Percentiles rank a stretch among this genome's conserved stretches.
phyloP scores from a whole-genome alignment of 1,284 basidiomycete species.

The Volvariella volvacea region DNA sequence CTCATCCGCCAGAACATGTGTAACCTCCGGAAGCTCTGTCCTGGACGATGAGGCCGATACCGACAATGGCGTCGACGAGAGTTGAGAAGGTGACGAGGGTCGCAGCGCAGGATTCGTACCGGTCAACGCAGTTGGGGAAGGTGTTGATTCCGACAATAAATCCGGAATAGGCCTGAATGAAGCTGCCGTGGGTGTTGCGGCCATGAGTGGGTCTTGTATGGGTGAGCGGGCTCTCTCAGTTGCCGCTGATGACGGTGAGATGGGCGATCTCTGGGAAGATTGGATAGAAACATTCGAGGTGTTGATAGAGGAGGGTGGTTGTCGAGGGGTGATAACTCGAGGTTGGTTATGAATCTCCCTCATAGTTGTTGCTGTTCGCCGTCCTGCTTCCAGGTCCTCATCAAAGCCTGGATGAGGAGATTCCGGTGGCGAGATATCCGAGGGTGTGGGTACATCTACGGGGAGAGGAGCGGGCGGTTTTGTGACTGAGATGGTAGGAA shows the following conservation, averaged over 20 bases:
- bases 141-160: constrained; percentile 36
- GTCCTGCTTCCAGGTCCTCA: constrained; percentile 57
- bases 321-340: too few species aligned
- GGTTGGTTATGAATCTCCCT: neutral
- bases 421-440: constrained; percentile 49
- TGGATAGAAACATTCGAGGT: too few species aligned
- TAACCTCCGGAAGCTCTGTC: constrained; percentile 1
- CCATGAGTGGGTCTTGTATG: neutral
- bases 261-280: too few species aligned
- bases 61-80: neutral
- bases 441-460: constrained; percentile 55
- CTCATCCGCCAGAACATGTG: neutral
- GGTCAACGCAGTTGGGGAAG: constrained; percentile 19
- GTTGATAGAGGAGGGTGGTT: too few species aligned
- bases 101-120: too few species aligned
- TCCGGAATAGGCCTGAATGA: constrained; percentile 30
- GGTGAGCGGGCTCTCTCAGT: too few species aligned
- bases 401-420: constrained; percentile 37
- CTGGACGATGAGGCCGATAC: neutral
- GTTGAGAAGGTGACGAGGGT: too few species aligned
- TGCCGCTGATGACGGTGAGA: too few species aligned
- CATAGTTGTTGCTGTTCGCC: constrained; percentile 23
- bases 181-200: constrained; percentile 11
- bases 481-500: constrained; percentile 57
- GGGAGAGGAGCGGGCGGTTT: constrained; percentile 65